A percentile compares a stretch with the other conserved stretches of the same genome.
These are phyloP conservation scores for Claviceps lovelessii DNA, from an alignment of 2,329 filamentous ascomycete genomes.

Conservation along the genomic window DNA sequence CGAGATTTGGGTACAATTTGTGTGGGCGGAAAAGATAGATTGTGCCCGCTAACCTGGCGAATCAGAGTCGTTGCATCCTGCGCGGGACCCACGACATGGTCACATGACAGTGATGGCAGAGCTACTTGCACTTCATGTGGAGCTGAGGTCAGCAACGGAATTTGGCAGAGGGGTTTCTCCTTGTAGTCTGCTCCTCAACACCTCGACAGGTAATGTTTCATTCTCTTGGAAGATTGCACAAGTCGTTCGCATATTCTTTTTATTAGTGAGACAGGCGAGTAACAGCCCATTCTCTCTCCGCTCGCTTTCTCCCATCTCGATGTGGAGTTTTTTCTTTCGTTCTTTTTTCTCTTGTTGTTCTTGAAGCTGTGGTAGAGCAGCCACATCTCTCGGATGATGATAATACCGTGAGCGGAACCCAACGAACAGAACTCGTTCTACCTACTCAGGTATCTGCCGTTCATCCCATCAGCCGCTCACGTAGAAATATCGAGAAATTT, in stretches of 20 bases:
- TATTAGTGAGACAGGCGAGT: not conserved
- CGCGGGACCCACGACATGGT: not conserved
- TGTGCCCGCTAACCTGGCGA: slow-evolving; percentile 25
- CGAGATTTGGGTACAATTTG: slow-evolving; percentile 29
- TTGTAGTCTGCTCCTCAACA: not conserved
- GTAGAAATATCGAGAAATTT: not conserved
- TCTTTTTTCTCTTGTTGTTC: not conserved
- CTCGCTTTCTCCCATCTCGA: not conserved
- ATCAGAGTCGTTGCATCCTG: slow-evolving; percentile 15
- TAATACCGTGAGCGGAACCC: not conserved
- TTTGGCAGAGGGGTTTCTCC: not conserved
- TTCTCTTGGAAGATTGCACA: not conserved
- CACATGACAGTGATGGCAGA: not conserved
- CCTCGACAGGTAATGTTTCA: not conserved
- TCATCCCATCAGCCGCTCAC: no score
- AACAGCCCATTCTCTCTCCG: not conserved
- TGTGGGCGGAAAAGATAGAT: slow-evolving; percentile 24
- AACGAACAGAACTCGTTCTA: not conserved
- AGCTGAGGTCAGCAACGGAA: not conserved
- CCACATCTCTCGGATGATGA: not conserved
- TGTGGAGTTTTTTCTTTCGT: no score
- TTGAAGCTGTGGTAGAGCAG: not conserved
- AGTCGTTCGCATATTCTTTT: not conserved
- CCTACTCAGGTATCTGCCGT: not conserved
- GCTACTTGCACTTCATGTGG: not conserved